phyloP scores from a whole-genome alignment of 2,329 filamentous ascomycete species.

The Epichloe coenophiala region DNA sequence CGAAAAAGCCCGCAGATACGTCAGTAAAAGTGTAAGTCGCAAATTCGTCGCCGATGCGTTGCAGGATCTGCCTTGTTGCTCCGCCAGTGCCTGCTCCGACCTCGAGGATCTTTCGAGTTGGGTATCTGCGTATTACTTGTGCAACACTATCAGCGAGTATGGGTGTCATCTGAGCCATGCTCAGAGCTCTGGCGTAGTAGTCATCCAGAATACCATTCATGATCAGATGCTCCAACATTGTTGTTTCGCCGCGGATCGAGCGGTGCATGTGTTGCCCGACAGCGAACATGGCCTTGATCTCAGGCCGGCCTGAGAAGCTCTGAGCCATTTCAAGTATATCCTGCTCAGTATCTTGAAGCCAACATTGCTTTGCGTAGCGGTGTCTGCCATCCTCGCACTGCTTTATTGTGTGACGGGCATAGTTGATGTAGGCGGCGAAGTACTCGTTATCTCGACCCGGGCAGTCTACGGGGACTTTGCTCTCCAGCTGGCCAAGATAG shows the following conservation, averaged over 20 bases:
- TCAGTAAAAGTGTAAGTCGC: slow-evolving; percentile 31
- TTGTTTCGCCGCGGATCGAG: slow-evolving; percentile 19
- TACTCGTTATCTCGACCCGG: not conserved
- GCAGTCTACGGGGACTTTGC: not conserved
- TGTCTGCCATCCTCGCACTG: not conserved
- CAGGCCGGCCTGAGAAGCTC: not conserved
- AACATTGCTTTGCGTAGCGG: not conserved
- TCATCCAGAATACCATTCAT: slow-evolving; percentile 18
- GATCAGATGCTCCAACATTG: slow-evolving; percentile 23
- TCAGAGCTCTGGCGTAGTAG: not conserved
- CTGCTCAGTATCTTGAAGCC: not conserved
- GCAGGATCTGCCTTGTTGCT: slow-evolving; percentile 23
- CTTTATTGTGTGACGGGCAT: not conserved
- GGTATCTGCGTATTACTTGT: not conserved
- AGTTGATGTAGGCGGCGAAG: not conserved
- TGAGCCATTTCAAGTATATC: not conserved
- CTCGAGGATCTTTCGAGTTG: slow-evolving; percentile 12
- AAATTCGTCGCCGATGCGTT: slow-evolving; percentile 17
- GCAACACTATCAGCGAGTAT: not conserved
- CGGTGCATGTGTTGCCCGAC: slow-evolving; percentile 21
- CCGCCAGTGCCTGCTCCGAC: slow-evolving; percentile 30
- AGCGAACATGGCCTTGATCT: slow-evolving; percentile 15
- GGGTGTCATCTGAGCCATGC: not conserved
- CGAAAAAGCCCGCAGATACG: slow-evolving; percentile 27
- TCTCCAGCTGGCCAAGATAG: not conserved